phyloP scores from a whole-genome alignment of 306 rosid genomes.

The Begonia fuchsioides region DNA sequence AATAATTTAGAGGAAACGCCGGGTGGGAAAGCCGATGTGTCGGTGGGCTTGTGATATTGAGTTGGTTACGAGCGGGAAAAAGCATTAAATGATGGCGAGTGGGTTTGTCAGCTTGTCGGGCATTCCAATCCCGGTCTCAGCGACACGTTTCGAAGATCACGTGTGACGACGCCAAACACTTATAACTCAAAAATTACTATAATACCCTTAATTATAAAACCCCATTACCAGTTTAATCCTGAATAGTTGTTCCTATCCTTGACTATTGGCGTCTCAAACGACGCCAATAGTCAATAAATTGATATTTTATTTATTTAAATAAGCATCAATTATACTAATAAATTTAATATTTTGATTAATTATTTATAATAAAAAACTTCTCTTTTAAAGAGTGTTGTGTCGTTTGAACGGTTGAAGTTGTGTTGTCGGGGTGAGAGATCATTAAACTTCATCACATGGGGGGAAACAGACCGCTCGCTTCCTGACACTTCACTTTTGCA shows the following conservation, averaged over 20 bases:
- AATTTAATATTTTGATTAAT: no score
- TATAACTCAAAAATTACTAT: not conserved
- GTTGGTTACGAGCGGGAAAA: constrained; percentile 4
- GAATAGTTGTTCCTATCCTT: no score
- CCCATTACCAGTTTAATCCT: no score
- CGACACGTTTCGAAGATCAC: constrained; percentile 12
- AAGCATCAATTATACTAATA: no score
- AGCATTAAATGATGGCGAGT: constrained; percentile 14
- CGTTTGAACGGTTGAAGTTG: no score
- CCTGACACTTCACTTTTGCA: no score
- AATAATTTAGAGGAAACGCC: not conserved
- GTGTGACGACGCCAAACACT: constrained; percentile 6
- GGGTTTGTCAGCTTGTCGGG: constrained; percentile 44
- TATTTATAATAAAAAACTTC: no score
- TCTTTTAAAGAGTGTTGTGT: no score
- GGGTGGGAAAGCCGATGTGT: constrained; percentile 1
- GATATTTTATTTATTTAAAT: no score
- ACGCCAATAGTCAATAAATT: no score
- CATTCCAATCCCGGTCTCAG: constrained; percentile 19
- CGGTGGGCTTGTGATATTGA: constrained; percentile 31
- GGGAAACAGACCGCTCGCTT: not conserved
- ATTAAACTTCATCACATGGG: constrained; percentile 13
- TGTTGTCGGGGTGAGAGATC: not conserved
- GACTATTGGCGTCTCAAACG: no score
- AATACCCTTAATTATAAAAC: not conserved